Conservation (phyloP, 768 basidiomycete genomes). For the Fibroporia radiculosa region DNA sequence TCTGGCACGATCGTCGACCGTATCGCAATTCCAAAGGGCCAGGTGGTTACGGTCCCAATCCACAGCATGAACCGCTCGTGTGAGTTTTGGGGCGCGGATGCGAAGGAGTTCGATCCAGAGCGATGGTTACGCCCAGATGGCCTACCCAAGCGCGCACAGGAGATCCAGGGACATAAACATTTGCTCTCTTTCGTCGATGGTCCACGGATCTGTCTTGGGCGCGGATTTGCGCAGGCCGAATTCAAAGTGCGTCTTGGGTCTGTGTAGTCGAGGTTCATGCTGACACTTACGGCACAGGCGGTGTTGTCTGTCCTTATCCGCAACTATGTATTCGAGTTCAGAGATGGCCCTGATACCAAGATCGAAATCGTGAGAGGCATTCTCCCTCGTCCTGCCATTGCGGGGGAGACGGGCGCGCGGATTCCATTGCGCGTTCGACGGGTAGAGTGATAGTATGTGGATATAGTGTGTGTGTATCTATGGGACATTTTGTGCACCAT, state of each 20-base stretch:
- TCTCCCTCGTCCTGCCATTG: conserved; percentile 16
- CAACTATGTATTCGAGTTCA: conserved; percentile 33
- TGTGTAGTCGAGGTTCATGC: not conserved
- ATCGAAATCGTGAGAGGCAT: conserved; percentile 21
- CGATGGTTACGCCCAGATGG: conserved; percentile 32
- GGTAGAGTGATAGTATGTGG: conserved; percentile 8
- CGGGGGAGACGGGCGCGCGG: conserved; percentile 17
- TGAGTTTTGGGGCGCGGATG: conserved; percentile 37
- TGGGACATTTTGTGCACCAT: no score
- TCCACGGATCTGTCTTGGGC: conserved; percentile 36
- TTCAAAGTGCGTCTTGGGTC: conserved; percentile 28
- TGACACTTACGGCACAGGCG: conserved; percentile 22
- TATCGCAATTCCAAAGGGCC: conserved; percentile 32
- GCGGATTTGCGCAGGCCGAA: conserved; percentile 33
- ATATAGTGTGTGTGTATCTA: no score
- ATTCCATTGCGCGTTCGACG: conserved; percentile 19
- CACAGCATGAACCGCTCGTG: conserved; percentile 32
- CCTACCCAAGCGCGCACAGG: conserved; percentile 22
- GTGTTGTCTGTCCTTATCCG: conserved; percentile 34
- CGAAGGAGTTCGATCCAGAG: conserved; percentile 35
- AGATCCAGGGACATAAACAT: conserved; percentile 31
- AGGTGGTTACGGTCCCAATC: conserved; percentile 31
- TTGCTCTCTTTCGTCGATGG: conserved; percentile 40
- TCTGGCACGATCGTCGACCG: conserved; percentile 22
- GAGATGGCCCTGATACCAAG: conserved; percentile 22